Conservation (phyloP, 163 green algal genomes). For the Smithsoniella earleae region DNA sequence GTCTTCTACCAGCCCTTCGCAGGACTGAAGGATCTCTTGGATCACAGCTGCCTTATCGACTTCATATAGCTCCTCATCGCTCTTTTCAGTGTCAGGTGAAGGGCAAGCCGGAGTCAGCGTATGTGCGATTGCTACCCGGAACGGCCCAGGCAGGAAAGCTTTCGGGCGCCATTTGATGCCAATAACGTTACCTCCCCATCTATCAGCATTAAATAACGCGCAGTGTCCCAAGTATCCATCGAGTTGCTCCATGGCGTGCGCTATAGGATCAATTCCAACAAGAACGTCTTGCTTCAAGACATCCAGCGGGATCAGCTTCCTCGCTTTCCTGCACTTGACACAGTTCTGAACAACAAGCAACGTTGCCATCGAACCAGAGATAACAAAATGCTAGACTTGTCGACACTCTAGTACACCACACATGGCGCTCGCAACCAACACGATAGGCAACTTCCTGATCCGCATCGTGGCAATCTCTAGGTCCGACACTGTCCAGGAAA, state of each 20-base stretch:
- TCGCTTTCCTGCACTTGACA: constrained; percentile 11
- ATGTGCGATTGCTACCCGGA: constrained; percentile 20
- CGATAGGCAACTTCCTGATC: too few relatives aligned
- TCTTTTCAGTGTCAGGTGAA: background rate
- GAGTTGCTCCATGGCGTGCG: background rate
- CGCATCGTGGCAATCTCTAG: too few relatives aligned
- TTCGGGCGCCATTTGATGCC: constrained; percentile 25
- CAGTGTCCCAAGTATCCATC: background rate
- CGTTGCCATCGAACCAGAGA: too few relatives aligned
- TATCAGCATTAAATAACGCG: background rate
- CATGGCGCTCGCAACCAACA: too few relatives aligned
- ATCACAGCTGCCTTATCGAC: constrained; percentile 1
- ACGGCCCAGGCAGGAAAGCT: background rate
- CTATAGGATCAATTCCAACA: constrained; percentile 26
- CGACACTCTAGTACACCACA: too few relatives aligned
- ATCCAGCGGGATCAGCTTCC: background rate
- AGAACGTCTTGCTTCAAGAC: constrained; percentile 8
- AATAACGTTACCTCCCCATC: constrained; percentile 10
- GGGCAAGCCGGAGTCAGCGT: background rate
- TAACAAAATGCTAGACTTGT: too few relatives aligned
- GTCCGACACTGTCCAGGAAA: too few relatives aligned
- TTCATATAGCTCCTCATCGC: background rate
- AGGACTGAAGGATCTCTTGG: constrained; percentile 11
- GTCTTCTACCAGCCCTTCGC: constrained; percentile 6
- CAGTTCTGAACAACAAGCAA: too few relatives aligned